Conservation (phyloP, 2,329 filamentous ascomycete species). For the Fusarium sacchari region DNA sequence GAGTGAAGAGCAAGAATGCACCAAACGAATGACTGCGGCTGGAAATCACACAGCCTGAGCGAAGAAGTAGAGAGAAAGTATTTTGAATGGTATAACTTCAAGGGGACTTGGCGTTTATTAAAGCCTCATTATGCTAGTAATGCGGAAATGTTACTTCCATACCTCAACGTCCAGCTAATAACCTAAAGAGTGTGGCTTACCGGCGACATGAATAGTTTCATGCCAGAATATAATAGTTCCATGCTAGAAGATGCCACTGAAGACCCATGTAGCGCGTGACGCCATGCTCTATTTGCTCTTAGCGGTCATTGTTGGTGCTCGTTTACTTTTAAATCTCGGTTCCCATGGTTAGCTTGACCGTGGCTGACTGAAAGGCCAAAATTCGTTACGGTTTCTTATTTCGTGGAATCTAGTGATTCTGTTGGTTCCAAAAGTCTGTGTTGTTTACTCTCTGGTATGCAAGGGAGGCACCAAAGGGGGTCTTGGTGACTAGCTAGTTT, state of each 20-base stretch:
- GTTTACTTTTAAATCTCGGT: neutral
- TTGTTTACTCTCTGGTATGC: neutral
- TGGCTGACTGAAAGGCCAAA: neutral
- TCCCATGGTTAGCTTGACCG: neutral
- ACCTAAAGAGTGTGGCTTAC: neutral
- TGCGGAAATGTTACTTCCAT: neutral
- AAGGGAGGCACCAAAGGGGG: neutral
- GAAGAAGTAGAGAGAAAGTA: too few relatives aligned
- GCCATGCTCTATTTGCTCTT: neutral
- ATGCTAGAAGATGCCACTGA: neutral
- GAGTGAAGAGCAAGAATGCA: neutral
- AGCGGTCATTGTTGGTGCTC: neutral
- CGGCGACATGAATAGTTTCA: neutral
- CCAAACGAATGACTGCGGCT: slow-evolving; percentile 2
- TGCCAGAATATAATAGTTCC: neutral
- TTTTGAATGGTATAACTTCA: neutral
- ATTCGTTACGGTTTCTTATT: too few relatives aligned
- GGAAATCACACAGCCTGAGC: neutral
- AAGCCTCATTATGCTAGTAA: neutral
- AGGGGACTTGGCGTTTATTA: neutral
- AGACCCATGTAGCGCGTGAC: neutral
- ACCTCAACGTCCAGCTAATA: neutral
- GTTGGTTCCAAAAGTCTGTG: neutral
- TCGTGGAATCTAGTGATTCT: neutral
- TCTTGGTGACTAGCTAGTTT: neutral